Conservation (phyloP, 768 basidiomycete genomes). For the Daedaleopsis nitida region DNA sequence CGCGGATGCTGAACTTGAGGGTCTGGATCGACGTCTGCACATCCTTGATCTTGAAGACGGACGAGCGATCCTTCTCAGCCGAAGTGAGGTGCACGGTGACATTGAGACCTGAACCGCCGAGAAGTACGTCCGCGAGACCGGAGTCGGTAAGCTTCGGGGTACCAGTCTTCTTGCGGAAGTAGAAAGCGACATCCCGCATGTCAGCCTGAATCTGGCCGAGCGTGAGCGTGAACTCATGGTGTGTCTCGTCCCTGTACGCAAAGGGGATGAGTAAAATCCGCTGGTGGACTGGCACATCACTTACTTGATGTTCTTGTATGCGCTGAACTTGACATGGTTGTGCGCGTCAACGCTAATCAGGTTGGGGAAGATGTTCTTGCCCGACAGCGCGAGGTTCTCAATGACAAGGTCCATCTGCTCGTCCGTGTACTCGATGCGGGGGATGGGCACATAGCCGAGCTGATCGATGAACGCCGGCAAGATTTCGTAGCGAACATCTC, state of each 20-base stretch:
- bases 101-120: conserved; percentile 82
- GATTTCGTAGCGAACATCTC: conserved; percentile 81
- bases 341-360: conserved; percentile 70
- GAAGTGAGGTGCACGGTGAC: conserved; percentile 62
- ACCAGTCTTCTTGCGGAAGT: conserved; percentile 83
- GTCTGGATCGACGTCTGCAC: conserved; percentile 82
- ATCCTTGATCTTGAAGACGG: conserved; percentile 71
- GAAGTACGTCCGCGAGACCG: conserved; percentile 81
- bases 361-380: conserved; percentile 88
- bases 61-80: conserved; percentile 60
- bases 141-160: conserved; percentile 79
- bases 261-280: too few species aligned
- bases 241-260: conserved; percentile 49
- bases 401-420: conserved; percentile 84
- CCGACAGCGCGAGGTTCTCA: conserved; percentile 89
- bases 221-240: conserved; percentile 75
- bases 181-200: conserved; percentile 94
- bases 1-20: conserved; percentile 88
- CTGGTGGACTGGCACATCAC: background rate
- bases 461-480: conserved; percentile 76
- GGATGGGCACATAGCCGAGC: conserved; percentile 89
- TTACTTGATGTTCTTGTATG: conserved; percentile 52
- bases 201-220: conserved; percentile 90
- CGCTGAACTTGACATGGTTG: conserved; percentile 84
- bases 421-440: conserved; percentile 92